Evolutionary conservation across 2,329 filamentous ascomycete species (phyloP), one percentile per base, ranked within the genome.

Genomic region (Microdochium bolleyi): DNA sequence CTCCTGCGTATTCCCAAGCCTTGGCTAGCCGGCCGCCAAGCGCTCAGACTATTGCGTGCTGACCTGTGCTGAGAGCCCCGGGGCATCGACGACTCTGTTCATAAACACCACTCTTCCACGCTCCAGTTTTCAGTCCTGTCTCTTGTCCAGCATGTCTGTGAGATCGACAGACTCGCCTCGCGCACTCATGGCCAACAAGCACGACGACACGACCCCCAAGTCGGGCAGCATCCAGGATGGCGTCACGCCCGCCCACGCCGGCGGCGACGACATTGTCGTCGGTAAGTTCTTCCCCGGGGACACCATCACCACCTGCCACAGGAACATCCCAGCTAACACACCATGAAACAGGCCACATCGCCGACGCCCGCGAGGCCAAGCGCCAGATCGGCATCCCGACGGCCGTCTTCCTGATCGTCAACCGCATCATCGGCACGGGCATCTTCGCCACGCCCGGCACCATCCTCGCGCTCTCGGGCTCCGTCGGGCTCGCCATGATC

Each of bases 401-500:
- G 2, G 73, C 78, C 5, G 73, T 78, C 1, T 80, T 80, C 52
- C 56, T 82, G 38, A 81, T 82, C 38, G 56, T 81, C 19, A 82
- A 82, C 54, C 80, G 79, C 60, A 81, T 82, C 76, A 79, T 82
- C 38, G 78, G 78, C 11, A 80, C 78, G 2, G 78, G 78, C 59
- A 79, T 81, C 57, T 82, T 80, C 62, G 79, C 77, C 3, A 80
- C 77, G 0, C 78, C 78, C 0, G 79, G 77, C 0, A 69, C 71
- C 51, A 77, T 81, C 55, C 78, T 79, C 56, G 70, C 70, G 2
- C 71, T 73, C 1, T 79, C 77, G 0, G 76, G 77, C 30, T 79
- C 76, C 2, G 77, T 80, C 22, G 76, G 76, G 14, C 63, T 73
- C 2, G 67, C 67, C 24, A 56, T 75, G 49, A 66, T 75, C 51